Base-by-base conservation (phyloP, 306 rosid species). In the Citrullus mucosospermus region DNA sequence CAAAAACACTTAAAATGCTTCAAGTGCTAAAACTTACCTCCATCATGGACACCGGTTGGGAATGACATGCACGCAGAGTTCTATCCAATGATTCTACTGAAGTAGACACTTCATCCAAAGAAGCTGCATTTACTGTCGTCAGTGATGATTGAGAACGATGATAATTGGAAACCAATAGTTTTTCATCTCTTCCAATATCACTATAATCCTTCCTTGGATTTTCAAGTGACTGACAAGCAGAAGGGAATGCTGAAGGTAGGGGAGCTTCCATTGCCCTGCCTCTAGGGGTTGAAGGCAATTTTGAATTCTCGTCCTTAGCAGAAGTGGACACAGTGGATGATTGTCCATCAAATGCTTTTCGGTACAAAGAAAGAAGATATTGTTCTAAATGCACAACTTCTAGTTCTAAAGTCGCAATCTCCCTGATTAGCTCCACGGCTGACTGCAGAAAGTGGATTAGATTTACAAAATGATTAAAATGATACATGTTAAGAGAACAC, bases 361-460 rank as follows among this genome's bases (percentile, higher is more conserved):
- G 93, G 83, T 95, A 92, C 79, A 91, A 80, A 16, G 95, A 89
- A 72, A 95, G 97, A 82, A 92, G 97, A 79, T 91, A 90, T 36
- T 95, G 97, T 77, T 92, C 96, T 89, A 91, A 88, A 83, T 95
- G 87, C 69, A 82, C 90, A 67, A 95, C 97, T 85, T 95, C 97
- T 60, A 92, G 78, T 85, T 91, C 97, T 48, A 92, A 75, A 59
- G 85, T 88, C 5, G 97, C 92, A 80, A 92, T 90, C 86, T 94
- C 97, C 86, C 83, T 94, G 30, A 94, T 89, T 68, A 94, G 83
- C 77, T 94, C 96, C 68, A 91, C 87, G 16, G 97, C 93, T 62
- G 94, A 87, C 98, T 94, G 91, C 70, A 88, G 67, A 62, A 75
- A 58, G 14, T 14, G 59, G 12, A 25, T 68, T 83, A 11, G 32